Base-by-base conservation (phyloP, 2,329 filamentous ascomycete species). In the Colletotrichum agaves region DNA sequence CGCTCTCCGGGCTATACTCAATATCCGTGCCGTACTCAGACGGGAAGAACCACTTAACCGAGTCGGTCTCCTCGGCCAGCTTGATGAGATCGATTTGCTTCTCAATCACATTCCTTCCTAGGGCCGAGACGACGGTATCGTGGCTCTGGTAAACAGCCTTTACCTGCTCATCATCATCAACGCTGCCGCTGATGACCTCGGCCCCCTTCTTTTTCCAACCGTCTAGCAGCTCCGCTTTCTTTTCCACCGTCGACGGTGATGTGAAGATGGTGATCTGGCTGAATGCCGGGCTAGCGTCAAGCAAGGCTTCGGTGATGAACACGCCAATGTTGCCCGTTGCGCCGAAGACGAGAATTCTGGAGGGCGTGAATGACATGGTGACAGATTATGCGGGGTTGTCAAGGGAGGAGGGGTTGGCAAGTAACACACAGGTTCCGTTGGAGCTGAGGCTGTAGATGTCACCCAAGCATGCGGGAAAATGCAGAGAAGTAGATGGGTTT, bases 21-120 rank as follows among this genome's bases (percentile, higher is more conserved):
- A 89, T 86, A 73, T 89, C 90, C 2, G 87, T 91, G 63, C 87
- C 88, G 73, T 89, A 92, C 75, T 92, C 90, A 7, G 87, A 90
- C 0, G 90, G 89, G 70, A 90, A 86, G 79, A 92, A 91, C 81
- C 87, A 87, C 69, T 84, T 83, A 35, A 92, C 85, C 23, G 78
- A 82, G 2, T 79, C 75, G 0, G 83, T 83, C 60, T 82, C 76
- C 43, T 87, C 85, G 12, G 90, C 89, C 23, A 90, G 79, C 47
- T 80, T 79, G 58, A 93, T 84, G n/a, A 92, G 82, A 3, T 84
- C 78, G 63, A 89, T 85, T 72, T 93, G 90, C 8, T 83, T 77
- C 21, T 84, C 81, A 15, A 93, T 85, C 0, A 84, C 87, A n/a
- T 82, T 83, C 57, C 90, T 83, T 3, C 91, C 91, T 1, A 93